These are phyloP conservation scores for Pseudotsuga menziesii DNA, from an alignment of 75 land plant genomes.

Conservation along the genomic window DNA sequence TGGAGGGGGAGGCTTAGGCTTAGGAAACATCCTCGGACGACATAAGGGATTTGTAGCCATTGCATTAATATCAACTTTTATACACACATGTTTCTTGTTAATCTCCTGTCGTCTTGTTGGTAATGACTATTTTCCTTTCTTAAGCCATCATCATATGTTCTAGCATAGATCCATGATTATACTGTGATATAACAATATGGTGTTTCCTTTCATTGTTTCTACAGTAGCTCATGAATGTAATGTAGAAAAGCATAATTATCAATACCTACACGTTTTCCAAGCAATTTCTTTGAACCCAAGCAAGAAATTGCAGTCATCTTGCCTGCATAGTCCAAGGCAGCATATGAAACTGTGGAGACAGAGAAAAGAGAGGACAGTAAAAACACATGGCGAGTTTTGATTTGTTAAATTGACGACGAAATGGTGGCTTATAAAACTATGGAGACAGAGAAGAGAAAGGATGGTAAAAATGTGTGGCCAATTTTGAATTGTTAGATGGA, in stretches of 20 bases:
- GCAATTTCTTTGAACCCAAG: not conserved
- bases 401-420: too few relatives aligned
- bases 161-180: not conserved
- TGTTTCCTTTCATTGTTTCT: not conserved
- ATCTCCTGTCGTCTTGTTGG: conserved; percentile 78
- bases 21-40: conserved; percentile 59
- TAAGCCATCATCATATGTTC: not conserved
- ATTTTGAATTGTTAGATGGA: too few relatives aligned
- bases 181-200: not conserved
- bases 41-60: conserved; percentile 86
- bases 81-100: conserved; percentile 45
- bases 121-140: conserved; percentile 11
- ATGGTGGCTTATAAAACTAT: not conserved
- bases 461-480: too few relatives aligned
- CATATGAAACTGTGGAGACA: too few relatives aligned
- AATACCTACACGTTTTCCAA: conserved; percentile 28
- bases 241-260: conserved; percentile 60
- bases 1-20: conserved; percentile 59
- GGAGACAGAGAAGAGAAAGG: not conserved
- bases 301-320: not conserved
- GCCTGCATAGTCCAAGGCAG: not conserved
- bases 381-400: too few relatives aligned
- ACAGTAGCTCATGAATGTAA: conserved; percentile 72
- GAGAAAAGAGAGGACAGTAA: too few relatives aligned
- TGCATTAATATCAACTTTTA: conserved; percentile 39